These are phyloP conservation scores for Sporisorium graminicola DNA, from an alignment of 1,284 basidiomycete species.

Conservation along the genomic window DNA sequence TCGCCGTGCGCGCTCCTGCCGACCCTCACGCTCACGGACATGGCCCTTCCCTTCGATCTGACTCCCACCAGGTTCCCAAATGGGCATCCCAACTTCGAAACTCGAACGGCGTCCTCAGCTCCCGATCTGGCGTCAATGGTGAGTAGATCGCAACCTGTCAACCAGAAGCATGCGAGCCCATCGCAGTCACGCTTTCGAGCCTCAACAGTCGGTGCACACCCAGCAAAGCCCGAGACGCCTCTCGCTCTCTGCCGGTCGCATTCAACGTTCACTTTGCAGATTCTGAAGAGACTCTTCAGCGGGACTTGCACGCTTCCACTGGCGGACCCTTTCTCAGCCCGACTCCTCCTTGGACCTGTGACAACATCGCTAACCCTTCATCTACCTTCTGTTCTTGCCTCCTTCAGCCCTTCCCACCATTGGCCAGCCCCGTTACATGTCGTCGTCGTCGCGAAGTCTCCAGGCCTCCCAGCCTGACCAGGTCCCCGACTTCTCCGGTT, in stretches of 20 bases:
- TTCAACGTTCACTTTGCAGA: no score
- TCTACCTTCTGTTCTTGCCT: not conserved
- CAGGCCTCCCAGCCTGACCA: slow-evolving; percentile 70
- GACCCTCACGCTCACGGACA: slow-evolving; percentile 59
- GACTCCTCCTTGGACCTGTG: no score
- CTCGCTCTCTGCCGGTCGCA: no score
- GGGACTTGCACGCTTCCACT: not conserved
- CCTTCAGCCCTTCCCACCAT: slow-evolving; percentile 43
- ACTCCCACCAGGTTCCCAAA: slow-evolving; percentile 53
- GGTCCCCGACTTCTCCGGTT: slow-evolving; percentile 89
- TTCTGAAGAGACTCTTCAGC: not conserved
- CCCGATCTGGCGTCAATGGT: slow-evolving; percentile 56
- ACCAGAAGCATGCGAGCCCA: not conserved
- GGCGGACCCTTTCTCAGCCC: no score
- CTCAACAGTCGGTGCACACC: not conserved
- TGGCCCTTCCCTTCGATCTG: slow-evolving; percentile 55
- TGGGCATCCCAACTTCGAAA: slow-evolving; percentile 49
- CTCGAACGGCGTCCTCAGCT: slow-evolving; percentile 52
- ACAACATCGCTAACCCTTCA: not conserved
- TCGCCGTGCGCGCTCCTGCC: slow-evolving; percentile 58
- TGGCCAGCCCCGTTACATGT: slow-evolving; percentile 60
- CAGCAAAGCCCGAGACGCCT: no score
- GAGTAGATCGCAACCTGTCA: slow-evolving; percentile 16
- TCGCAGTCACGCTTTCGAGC: not conserved
- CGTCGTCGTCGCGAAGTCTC: slow-evolving; percentile 58